phyloP scores from a whole-genome alignment of 148 eudicot genomes.

The Heliamphora exappendiculata region DNA sequence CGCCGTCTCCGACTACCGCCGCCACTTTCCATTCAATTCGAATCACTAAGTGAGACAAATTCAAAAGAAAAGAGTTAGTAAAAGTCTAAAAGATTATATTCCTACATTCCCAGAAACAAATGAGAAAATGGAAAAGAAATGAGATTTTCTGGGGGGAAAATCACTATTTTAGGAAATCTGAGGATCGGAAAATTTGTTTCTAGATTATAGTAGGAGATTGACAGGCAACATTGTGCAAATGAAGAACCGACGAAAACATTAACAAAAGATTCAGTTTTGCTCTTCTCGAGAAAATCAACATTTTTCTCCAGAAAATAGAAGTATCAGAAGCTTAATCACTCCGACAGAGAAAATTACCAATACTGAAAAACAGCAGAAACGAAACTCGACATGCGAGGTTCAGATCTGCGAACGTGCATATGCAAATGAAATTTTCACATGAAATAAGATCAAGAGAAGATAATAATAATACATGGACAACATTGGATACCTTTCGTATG shows the following conservation, averaged over 20 bases:
- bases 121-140: too few relatives aligned
- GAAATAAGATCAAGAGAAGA: neutral
- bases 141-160: too few relatives aligned
- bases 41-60: slow-evolving; percentile 2
- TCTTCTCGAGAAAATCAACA: neutral
- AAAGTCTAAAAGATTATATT: too few relatives aligned
- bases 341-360: too few relatives aligned
- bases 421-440: neutral
- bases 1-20: slow-evolving; percentile 30
- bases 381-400: neutral
- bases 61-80: slow-evolving; percentile 7
- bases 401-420: neutral
- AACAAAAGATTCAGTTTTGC: neutral
- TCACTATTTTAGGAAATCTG: too few relatives aligned
- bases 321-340: too few relatives aligned
- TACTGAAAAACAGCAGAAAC: neutral
- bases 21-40: slow-evolving; percentile 42
- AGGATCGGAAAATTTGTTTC: too few relatives aligned
- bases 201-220: neutral
- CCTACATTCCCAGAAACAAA: too few relatives aligned
- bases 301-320: neutral
- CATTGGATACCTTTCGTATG: slow-evolving; percentile 9
- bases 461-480: neutral
- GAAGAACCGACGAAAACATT: slow-evolving; percentile 8
- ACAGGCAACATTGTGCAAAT: neutral